These are phyloP conservation scores for Vitis amurensis DNA, from an alignment of 164 flowering plant genomes.

Conservation along the genomic window DNA sequence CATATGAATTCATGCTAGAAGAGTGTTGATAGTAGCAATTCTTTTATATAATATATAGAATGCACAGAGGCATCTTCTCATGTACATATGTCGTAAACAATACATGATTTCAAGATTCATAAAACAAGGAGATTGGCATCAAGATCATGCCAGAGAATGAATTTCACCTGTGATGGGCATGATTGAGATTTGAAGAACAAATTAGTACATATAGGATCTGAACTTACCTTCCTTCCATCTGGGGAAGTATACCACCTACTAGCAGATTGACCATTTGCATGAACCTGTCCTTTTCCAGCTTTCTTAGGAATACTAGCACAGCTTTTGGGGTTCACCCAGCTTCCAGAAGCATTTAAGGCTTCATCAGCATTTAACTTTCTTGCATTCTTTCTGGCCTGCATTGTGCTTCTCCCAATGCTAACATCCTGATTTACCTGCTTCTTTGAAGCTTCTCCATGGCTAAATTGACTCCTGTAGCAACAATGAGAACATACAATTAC, in stretches of 20 bases:
- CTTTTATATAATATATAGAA: no score
- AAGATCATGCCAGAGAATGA: not conserved
- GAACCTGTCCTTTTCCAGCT: slow-evolving; percentile 72
- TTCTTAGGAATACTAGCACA: slow-evolving; percentile 39
- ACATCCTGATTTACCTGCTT: slow-evolving; percentile 18
- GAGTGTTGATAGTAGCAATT: no score
- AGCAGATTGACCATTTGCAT: slow-evolving; percentile 44
- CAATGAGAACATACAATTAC: slow-evolving; percentile 3
- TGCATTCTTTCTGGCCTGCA: slow-evolving; percentile 31
- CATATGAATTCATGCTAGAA: no score
- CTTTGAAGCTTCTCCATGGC: slow-evolving; percentile 36
- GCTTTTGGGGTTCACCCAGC: slow-evolving; percentile 66
- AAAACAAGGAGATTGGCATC: not conserved
- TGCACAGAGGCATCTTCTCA: no score
- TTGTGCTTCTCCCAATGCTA: slow-evolving; percentile 25
- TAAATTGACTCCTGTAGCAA: slow-evolving; percentile 69
- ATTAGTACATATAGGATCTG: not conserved
- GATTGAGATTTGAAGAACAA: no score
- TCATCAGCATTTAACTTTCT: slow-evolving; percentile 31
- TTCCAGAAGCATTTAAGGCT: slow-evolving; percentile 32
- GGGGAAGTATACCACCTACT: slow-evolving; percentile 75
- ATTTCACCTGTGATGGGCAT: not conserved
- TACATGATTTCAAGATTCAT: no score
- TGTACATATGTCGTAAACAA: no score
- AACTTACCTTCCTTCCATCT: slow-evolving; percentile 69